These are phyloP conservation scores for Triangularia verruculosa DNA, from an alignment of 2,329 filamentous ascomycete genomes.

Conservation along the genomic window DNA sequence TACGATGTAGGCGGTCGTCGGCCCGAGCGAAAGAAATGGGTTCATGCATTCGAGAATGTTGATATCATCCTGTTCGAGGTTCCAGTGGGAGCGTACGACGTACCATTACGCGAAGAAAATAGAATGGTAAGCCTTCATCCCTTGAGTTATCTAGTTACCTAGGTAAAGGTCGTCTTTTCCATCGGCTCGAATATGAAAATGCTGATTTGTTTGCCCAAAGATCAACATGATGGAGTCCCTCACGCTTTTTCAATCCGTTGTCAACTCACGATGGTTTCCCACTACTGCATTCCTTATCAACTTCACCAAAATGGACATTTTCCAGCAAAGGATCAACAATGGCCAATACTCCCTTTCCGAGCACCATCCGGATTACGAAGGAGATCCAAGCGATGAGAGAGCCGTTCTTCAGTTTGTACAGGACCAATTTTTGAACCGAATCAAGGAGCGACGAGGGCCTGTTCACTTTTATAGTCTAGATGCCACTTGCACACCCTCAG, in stretches of 20 bases:
- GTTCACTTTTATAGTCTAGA: not conserved
- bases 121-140: not conserved
- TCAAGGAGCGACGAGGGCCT: not conserved
- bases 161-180: too few relatives aligned
- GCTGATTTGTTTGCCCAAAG: not conserved
- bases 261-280: not conserved
- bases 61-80: not conserved
- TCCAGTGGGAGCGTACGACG: not conserved
- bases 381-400: not conserved
- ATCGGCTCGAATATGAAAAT: not conserved
- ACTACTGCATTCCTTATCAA: not conserved
- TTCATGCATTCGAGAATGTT: not conserved
- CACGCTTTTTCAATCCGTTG: not conserved
- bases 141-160: too few relatives aligned
- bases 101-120: not conserved
- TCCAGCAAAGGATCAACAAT: not conserved
- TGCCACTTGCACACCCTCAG: not conserved
- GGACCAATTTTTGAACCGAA: not conserved
- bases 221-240: not conserved
- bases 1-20: not conserved
- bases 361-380: not conserved
- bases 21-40: not conserved
- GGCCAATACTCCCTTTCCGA: not conserved
- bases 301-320: conserved; percentile 1
- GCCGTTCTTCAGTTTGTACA: not conserved